Percentiles rank a stretch among this genome's conserved stretches.
Evolutionary conservation across 108 stramenopile species (phyloP).

Genomic region (Discostella pseudostelligera): DNA sequence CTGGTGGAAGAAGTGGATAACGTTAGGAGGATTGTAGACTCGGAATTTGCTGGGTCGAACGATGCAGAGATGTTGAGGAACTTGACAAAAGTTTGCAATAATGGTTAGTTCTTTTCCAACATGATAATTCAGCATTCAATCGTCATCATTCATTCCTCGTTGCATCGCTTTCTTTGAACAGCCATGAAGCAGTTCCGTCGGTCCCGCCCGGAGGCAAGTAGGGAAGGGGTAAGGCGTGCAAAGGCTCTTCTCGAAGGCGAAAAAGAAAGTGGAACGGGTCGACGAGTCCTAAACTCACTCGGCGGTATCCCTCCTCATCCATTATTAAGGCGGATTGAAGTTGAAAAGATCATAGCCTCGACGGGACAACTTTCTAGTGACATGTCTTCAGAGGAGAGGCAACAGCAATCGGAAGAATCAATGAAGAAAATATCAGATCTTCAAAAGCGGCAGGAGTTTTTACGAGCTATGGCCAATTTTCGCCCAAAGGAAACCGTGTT

Average conservation of each 20-base stretch:
- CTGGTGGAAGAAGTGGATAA: constrained; percentile 92
- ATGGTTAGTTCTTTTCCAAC: constrained; percentile 39
- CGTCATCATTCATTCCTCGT: constrained; percentile 1
- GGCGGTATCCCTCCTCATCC: constrained; percentile 77
- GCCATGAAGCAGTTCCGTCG: constrained; percentile 96
- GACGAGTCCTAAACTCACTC: constrained; percentile 49
- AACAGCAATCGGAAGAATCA: constrained; percentile 31
- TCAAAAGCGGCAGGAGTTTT: constrained; percentile 76
- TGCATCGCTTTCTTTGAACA: constrained; percentile 41
- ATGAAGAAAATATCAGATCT: constrained; percentile 45
- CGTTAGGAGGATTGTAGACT: constrained; percentile 77
- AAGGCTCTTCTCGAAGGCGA: constrained; percentile 85
- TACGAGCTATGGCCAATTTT: constrained; percentile 84
- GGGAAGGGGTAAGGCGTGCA: constrained; percentile 78
- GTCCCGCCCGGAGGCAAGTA: constrained; percentile 88
- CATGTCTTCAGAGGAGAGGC: background rate
- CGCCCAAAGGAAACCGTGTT: constrained; percentile 97
- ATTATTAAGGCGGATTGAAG: constrained; percentile 61
- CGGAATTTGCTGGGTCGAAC: constrained; percentile 72
- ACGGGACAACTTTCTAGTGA: constrained; percentile 1
- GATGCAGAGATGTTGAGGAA: constrained; percentile 64
- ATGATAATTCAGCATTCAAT: background rate
- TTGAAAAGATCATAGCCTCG: constrained; percentile 44
- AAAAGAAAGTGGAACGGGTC: constrained; percentile 56
- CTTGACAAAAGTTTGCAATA: constrained; percentile 68